Evolutionary conservation across 1,284 basidiomycete species (phyloP), one percentile per base, ranked within the genome.

Genomic region (Cryptococcus jaspeensis): DNA sequence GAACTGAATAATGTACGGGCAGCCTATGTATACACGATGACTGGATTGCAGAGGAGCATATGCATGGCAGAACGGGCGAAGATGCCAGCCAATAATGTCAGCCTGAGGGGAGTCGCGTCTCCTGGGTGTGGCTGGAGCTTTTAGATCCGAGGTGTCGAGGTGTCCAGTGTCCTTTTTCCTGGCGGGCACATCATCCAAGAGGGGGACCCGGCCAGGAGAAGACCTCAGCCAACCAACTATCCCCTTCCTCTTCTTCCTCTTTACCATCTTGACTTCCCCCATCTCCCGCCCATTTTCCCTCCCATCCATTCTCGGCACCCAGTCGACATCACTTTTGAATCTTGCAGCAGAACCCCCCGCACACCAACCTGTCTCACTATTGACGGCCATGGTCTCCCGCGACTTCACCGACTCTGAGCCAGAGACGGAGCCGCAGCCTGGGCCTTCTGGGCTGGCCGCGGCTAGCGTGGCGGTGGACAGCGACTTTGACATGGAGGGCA

Each of bases 371-470:
- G 50, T 25, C 40, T 38, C 3, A 35, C 38, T 37, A 25, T 35
- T 12, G 23, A 35, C 45, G 36, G 16, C 35, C 18, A 64, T 64
- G 62, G 62, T 58, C 5, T 60, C 52, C 40, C 52, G 52, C 40
- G 62, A 64, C 55, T 61, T 59, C 44, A 64, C 62, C 39, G 66
- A 68, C 42, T 70, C 71, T n/a, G 68, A 70, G 48, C 64, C 63
- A 18, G 68, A 70, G 51, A 52, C 50, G 5, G 65, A 62, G 40
- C 18, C n/a, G 13, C 41, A 44, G 7, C 20, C 43, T 12, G 43
- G 20, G 43, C 16, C 28, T 32, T 32, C 28, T 4, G 28, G 28
- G 28, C 5, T 32, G 28, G 5, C 4, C 28, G 28, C 28, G 28
- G 9, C 5, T 32, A 32, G n/a, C 28, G 39, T 39, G 37, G 43